phyloP scores from a whole-genome alignment of 2,329 filamentous ascomycete genomes.

The Pestalotiopsis fici region DNA sequence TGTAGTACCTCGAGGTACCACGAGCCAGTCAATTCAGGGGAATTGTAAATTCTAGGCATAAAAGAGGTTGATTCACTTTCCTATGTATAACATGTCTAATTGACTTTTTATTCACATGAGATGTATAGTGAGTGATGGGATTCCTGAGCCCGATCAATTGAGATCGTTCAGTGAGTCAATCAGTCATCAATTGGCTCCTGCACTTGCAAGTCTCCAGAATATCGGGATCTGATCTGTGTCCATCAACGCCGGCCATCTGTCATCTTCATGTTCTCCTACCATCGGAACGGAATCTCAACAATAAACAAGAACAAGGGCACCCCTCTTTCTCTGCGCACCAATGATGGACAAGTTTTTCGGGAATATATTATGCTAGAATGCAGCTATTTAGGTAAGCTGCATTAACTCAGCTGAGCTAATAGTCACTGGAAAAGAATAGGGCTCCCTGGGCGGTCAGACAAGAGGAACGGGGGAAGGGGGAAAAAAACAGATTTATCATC shows the following conservation, averaged over 20 bases:
- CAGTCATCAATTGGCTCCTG: background rate
- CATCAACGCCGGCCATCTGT: background rate
- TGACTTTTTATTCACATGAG: background rate
- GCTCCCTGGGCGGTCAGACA: background rate
- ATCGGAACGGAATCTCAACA: background rate
- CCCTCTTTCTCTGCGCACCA: background rate
- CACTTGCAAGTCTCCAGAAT: background rate
- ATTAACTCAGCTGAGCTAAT: background rate
- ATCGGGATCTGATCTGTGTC: background rate
- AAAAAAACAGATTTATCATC: background rate
- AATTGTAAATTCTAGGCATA: background rate
- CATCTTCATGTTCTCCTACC: background rate
- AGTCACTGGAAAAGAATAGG: too few species aligned
- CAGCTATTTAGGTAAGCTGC: background rate
- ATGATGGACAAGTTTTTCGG: background rate
- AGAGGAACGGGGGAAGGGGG: background rate
- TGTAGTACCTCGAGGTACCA: background rate
- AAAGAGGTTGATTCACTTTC: too few species aligned
- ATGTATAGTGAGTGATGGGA: background rate
- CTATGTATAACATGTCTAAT: too few species aligned
- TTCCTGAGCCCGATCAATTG: too few species aligned
- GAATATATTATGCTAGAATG: background rate
- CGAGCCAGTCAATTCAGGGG: background rate
- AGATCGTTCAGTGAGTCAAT: background rate
- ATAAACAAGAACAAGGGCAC: background rate